Evolutionary conservation across 352 stramenopile genomes (phyloP), one percentile per base, ranked within the genome.

Genomic region (Blastocystis sp.): DNA sequence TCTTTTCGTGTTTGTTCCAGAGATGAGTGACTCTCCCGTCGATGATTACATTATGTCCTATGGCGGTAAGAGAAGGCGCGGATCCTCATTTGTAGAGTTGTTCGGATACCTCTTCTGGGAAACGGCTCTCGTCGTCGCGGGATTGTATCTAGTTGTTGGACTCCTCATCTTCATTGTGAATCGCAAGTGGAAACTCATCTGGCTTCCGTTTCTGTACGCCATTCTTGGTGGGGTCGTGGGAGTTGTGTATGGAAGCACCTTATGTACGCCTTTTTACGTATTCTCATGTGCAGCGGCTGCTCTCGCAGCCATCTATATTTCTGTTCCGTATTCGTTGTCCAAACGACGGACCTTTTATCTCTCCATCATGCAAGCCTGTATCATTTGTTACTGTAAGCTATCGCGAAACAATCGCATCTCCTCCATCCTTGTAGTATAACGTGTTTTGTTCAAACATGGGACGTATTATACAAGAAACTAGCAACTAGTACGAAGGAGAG

Each of bases 41-140:
- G 42, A 61, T 27, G 48, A 81, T 38, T 81, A 81, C 34, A 81
- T 81, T 51, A 8, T 81, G 27, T 81, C 69, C 53, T 81, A 81
- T 44, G 40, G 69, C 16, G 69, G 69, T 64, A 63, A 34, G 1
- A 29, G 38, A 46, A 27, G 29, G 16, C 4, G 16, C 4, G 0
- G 24, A 40, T 27, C 2, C 9, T 81, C 1, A 81, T 6, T 0
- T 49, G 29, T 63, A 81, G 69, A 81, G 48, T 42, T 81, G 0
- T 51, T 65, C n/a, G 40, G 38, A n/a, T 64, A 59, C 14, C 69
- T 81, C 2, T 57, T 81, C 18, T 48, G 53, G 46, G 53, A 81
- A 48, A 81, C 69, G n/a, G 18, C 27, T 3, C 16, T 81, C 36
- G 48, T 40, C 1, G 69, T 81, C 4, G 48, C 69, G 21, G 27